Base-by-base conservation (phyloP, 352 stramenopile genomes). In the Phytophthora pini region DNA sequence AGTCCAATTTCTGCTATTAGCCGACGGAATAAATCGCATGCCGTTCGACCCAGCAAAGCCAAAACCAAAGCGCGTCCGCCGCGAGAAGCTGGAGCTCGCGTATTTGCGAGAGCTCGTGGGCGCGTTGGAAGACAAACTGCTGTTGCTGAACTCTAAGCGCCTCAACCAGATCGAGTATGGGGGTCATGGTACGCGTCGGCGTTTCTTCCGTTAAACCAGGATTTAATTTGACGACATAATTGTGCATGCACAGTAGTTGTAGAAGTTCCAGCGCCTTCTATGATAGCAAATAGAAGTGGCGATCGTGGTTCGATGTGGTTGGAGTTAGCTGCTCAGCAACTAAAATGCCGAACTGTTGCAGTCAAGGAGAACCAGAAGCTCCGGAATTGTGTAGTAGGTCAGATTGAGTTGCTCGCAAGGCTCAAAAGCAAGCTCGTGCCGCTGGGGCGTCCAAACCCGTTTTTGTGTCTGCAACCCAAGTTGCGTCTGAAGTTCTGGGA, bases 41-140 rank as follows among this genome's bases (percentile, higher is more conserved):
- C 20, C 4, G 8, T 22, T 38, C 4, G 15, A 39, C 3, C 24
- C 27, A 11, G 36, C 17, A 34, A 27, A 41, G 41, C 39, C 5
- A 32, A 75, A 75, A 61, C 72, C 68, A 54, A 76, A 76, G 49
- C 68, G 68, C 22, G 34, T 70, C 5, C 58, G 68, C 17, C 63
- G 71, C 2, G 57, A 79, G 48, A 72, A 72, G 17, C 26, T 72
- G 36, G 72, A 80, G 49, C 60, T 80, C 12, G 48, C 65, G 5
- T 72, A 77, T 24, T 58, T 80, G 27, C 68, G 68, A 15, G 44
- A 68, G n/a, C 49, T 67, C 10, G 64, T 71, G 26, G 53, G 45
- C 12, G 70, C 69, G 15, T 43, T 72, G 22, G 58, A 72, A 36
- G 44, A 34, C 4, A 50, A 50, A 50, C 11, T 50, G 44, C 10